phyloP scores from a whole-genome alignment of 441 rosid genomes.

The Erodium moschatum region DNA sequence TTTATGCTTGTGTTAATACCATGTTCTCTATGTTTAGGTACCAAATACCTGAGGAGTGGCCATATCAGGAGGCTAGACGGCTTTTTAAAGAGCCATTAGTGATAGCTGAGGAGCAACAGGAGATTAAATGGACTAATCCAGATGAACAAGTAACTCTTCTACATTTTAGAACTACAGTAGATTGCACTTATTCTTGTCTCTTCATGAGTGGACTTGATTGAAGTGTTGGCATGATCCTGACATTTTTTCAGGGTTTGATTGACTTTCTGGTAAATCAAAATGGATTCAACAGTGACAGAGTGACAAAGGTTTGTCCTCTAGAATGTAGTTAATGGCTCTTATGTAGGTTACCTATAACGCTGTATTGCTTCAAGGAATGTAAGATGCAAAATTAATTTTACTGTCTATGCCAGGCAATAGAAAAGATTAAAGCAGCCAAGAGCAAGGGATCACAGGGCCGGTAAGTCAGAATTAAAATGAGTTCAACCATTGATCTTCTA shows the following conservation, averaged over 20 bases:
- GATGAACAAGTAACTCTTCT: background rate
- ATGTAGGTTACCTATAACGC: constrained; percentile 14
- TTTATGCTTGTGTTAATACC: no score
- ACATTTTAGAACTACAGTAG: background rate
- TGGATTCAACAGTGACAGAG: constrained; percentile 52
- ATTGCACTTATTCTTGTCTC: background rate
- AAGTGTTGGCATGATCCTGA: background rate
- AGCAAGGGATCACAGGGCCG: constrained; percentile 90
- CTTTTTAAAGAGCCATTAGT: constrained; percentile 84
- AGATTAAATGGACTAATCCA: constrained; percentile 53
- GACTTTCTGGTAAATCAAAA: constrained; percentile 4
- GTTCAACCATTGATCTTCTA: constrained; percentile 9
- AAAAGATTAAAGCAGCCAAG: constrained; percentile 87
- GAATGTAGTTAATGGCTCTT: background rate
- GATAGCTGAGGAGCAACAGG: constrained; percentile 54
- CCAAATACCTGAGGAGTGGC: constrained; percentile 84
- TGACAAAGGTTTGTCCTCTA: constrained; percentile 53
- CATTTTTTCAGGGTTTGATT: constrained; percentile 4
- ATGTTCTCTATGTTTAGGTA: constrained; percentile 39
- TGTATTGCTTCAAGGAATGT: constrained; percentile 15
- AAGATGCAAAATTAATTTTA: constrained; percentile 11
- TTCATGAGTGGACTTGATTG: background rate
- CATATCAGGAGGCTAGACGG: constrained; percentile 67
- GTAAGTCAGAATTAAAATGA: constrained; percentile 35
- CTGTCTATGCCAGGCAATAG: constrained; percentile 52